Conservation (phyloP, 345 rosid genomes). For the Erodium maritimum region DNA sequence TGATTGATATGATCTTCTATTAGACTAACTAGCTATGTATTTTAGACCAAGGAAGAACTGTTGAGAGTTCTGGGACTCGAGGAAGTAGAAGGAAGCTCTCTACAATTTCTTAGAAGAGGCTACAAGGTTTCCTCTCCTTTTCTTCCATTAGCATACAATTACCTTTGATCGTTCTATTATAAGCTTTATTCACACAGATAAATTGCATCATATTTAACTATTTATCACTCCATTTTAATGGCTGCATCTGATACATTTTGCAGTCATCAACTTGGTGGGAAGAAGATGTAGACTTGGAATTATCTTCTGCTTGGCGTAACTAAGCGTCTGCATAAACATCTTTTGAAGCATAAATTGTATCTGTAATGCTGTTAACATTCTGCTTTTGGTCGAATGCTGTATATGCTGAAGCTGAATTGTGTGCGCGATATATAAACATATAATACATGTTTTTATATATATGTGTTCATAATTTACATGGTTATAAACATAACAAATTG, state of each 20-base stretch:
- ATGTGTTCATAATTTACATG: too few species aligned
- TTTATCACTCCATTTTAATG: not conserved
- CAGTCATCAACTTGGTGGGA: slow-evolving; percentile 97
- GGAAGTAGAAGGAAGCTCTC: slow-evolving; percentile 86
- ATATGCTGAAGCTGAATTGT: too few species aligned
- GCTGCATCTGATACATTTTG: slow-evolving; percentile 12
- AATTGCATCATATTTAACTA: not conserved
- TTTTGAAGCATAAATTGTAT: not conserved
- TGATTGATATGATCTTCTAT: slow-evolving; percentile 2
- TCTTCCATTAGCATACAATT: not conserved
- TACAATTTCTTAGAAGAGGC: slow-evolving; percentile 83
- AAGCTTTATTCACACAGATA: too few species aligned
- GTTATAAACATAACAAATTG: too few species aligned
- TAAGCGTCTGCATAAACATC: slow-evolving; percentile 13
- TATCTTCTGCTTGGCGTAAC: slow-evolving; percentile 76
- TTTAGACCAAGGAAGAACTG: slow-evolving; percentile 85
- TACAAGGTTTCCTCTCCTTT: slow-evolving; percentile 43
- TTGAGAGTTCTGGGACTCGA: slow-evolving; percentile 78
- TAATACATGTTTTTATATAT: too few species aligned
- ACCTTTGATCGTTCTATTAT: not conserved
- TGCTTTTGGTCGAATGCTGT: too few species aligned
- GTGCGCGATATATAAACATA: too few species aligned
- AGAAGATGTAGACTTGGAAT: slow-evolving; percentile 73
- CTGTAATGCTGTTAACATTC: too few species aligned
- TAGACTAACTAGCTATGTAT: slow-evolving; percentile 8